phyloP scores from a whole-genome alignment of 164 flowering plant genomes.

The Amborella trichopoda region DNA sequence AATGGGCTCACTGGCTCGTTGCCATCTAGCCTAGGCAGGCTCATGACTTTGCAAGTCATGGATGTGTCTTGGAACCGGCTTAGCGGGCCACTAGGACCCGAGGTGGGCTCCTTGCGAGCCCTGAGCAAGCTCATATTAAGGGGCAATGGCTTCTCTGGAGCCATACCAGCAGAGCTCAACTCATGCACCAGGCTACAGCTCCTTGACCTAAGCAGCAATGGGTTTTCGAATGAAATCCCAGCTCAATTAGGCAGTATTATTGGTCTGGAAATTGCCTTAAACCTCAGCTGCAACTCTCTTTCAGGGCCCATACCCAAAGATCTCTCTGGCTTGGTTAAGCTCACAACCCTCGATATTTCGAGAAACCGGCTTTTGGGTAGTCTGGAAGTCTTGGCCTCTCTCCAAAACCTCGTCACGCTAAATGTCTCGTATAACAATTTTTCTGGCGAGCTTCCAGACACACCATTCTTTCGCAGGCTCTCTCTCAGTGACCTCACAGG shows the following conservation, averaged over 20 bases:
- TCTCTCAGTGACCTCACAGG: constrained; percentile 56
- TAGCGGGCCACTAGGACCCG: constrained; percentile 35
- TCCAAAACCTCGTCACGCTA: constrained; percentile 76
- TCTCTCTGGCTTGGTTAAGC: constrained; percentile 54
- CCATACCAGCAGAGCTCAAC: constrained; percentile 57
- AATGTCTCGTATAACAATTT: constrained; percentile 80
- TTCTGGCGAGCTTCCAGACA: constrained; percentile 77
- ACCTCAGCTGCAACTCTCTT: constrained; percentile 72
- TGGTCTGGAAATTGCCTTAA: constrained; percentile 68
- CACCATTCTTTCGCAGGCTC: constrained; percentile 70
- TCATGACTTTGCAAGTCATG: constrained; percentile 37
- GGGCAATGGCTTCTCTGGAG: constrained; percentile 54
- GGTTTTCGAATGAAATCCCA: constrained; percentile 64
- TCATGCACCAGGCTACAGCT: constrained; percentile 60
- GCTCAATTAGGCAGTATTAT: constrained; percentile 57
- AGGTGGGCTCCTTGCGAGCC: constrained; percentile 44
- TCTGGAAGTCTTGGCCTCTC: constrained; percentile 34
- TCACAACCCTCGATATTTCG: constrained; percentile 71
- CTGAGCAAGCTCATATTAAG: constrained; percentile 56
- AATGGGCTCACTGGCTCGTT: constrained; percentile 57
- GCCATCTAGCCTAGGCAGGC: constrained; percentile 41
- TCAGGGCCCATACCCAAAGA: constrained; percentile 55
- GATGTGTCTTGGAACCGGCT: constrained; percentile 79
- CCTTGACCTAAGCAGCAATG: constrained; percentile 61
- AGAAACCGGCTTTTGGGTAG: constrained; percentile 66